phyloP scores from a whole-genome alignment of 2,329 filamentous ascomycete genomes.

The Botryosphaeria dothidea region DNA sequence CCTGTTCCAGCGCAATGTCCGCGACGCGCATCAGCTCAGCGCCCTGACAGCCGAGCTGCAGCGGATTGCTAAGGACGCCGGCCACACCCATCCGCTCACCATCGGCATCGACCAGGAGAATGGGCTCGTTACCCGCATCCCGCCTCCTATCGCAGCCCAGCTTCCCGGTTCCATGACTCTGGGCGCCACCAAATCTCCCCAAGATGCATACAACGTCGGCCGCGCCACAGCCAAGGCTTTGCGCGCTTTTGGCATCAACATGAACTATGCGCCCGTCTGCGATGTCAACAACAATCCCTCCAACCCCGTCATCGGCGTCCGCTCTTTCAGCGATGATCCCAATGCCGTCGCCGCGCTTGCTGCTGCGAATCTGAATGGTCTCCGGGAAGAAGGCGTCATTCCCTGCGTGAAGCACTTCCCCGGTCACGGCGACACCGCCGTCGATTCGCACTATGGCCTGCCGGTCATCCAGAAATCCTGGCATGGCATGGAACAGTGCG shows the following conservation, averaged over 20 bases:
- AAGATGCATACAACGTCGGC: neutral
- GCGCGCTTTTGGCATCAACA: conserved; percentile 14
- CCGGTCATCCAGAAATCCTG: conserved; percentile 10
- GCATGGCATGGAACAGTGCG: conserved; percentile 12
- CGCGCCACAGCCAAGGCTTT: neutral
- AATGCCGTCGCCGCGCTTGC: neutral
- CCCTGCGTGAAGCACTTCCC: conserved; percentile 18
- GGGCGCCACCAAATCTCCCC: neutral
- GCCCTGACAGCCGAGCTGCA: conserved; percentile 8
- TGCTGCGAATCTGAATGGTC: neutral
- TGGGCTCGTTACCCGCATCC: conserved; percentile 16
- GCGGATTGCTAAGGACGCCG: conserved; percentile 1
- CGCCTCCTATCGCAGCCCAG: conserved; percentile 5
- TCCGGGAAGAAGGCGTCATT: conserved; percentile 10
- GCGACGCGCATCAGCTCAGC: neutral
- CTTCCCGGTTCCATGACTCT: conserved; percentile 14
- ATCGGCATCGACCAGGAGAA: conserved; percentile 19
- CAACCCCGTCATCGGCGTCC: conserved; percentile 17
- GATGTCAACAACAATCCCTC: conserved; percentile 18
- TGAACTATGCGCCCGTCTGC: conserved; percentile 18
- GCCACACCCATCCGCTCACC: conserved; percentile 6
- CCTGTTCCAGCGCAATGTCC: conserved; percentile 18
- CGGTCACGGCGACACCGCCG: conserved; percentile 15
- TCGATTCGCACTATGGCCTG: conserved; percentile 15
- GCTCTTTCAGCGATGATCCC: conserved; percentile 17